phyloP scores from a whole-genome alignment of 2,329 filamentous ascomycete genomes.

The Microcera coccophila region DNA sequence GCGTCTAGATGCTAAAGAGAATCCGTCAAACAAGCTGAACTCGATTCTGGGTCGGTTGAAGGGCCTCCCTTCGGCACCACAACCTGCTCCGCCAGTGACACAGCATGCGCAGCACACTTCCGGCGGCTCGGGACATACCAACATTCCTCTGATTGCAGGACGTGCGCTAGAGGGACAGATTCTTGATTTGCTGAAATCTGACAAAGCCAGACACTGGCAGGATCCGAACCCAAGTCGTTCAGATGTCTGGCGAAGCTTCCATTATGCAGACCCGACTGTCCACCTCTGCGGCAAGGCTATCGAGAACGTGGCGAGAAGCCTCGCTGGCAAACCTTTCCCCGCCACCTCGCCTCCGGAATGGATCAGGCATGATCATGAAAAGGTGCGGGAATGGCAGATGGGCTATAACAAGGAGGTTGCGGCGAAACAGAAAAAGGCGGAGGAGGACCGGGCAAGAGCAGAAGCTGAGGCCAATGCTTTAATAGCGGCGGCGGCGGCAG shows the following conservation, averaged over 20 bases:
- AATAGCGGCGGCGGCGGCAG: conserved; percentile 18
- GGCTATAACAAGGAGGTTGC: conserved; percentile 43
- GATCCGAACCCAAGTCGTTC: conserved; percentile 39
- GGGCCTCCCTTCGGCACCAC: conserved; percentile 16
- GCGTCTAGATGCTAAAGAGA: conserved; percentile 39
- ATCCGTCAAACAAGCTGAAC: conserved; percentile 36
- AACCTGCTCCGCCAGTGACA: not conserved
- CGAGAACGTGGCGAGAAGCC: conserved; percentile 39
- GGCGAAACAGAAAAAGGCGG: conserved; percentile 36
- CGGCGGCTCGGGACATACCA: conserved; percentile 14
- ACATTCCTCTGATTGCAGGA: conserved; percentile 30
- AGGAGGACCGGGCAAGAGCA: conserved; percentile 35
- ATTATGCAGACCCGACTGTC: conserved; percentile 42
- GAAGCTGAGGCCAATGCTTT: conserved; percentile 32
- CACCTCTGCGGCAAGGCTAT: conserved; percentile 42
- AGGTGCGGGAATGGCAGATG: conserved; percentile 50
- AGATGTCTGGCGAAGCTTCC: conserved; percentile 28
- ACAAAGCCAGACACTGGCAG: conserved; percentile 41
- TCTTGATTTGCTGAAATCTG: conserved; percentile 42
- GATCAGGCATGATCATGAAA: conserved; percentile 44
- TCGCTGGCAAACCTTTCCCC: conserved; percentile 47
- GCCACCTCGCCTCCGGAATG: conserved; percentile 50
- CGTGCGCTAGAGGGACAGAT: conserved; percentile 40
- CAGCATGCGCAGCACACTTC: conserved; percentile 8
- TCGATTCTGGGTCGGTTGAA: conserved; percentile 38